Evolutionary conservation across 2,329 filamentous ascomycete genomes (phyloP).

Genomic region (Fusarium vanettenii): DNA sequence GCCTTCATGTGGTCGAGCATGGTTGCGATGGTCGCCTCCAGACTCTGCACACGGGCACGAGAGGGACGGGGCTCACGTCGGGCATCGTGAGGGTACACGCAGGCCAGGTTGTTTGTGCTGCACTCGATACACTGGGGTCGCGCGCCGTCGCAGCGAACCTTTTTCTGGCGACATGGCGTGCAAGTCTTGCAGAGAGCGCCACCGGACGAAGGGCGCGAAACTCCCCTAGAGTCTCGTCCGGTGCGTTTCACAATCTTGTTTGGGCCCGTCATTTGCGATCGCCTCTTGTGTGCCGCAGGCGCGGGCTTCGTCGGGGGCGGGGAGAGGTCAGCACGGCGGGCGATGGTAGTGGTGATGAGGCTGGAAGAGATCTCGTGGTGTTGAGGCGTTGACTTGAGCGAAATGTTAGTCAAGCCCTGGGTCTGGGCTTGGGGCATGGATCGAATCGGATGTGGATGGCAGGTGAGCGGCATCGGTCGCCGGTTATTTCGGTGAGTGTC

Average conservation of each 20-base stretch:
- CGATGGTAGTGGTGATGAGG: not conserved
- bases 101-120: conserved; percentile 42
- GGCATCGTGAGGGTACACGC: conserved; percentile 50
- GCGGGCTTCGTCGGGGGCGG: conserved; percentile 5
- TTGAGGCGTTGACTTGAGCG: conserved; percentile 2
- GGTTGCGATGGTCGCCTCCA: conserved; percentile 45
- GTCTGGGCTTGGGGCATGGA: not conserved
- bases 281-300: conserved; percentile 7
- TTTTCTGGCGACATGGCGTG: conserved; percentile 50
- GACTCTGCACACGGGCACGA: conserved; percentile 45
- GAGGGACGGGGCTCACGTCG: conserved; percentile 47
- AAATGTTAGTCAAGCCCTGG: conserved; percentile 13
- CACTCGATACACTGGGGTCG: conserved; percentile 49
- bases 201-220: conserved; percentile 35
- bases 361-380: conserved; percentile 2
- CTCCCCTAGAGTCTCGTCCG: conserved; percentile 33
- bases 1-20: conserved; percentile 50
- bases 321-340: not conserved
- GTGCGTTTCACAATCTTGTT: conserved; percentile 40
- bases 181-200: conserved; percentile 50
- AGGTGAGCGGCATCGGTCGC: conserved; percentile 38
- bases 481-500: conserved; percentile 28
- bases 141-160: conserved; percentile 50
- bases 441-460: not conserved
- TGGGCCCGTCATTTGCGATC: conserved; percentile 37